Base-by-base conservation (phyloP, 2,329 filamentous ascomycete genomes). In the Colletotrichum tropicicola region DNA sequence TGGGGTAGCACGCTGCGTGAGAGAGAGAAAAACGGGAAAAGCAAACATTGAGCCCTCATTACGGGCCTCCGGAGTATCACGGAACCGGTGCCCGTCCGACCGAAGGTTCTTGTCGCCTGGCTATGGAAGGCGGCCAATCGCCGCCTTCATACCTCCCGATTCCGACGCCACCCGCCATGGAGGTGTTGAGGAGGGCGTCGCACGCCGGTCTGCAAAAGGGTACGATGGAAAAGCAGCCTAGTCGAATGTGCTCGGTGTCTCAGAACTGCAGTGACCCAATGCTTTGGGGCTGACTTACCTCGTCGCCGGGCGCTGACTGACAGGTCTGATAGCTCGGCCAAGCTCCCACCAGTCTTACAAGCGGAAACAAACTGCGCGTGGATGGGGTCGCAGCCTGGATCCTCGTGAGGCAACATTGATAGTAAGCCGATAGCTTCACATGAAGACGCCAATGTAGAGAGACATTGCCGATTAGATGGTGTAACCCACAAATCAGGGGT, bases 401-500 rank as follows among this genome's bases (percentile, higher is more conserved):
- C n/a, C n/a, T n/a, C n/a, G n/a, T n/a, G 43, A 48, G 30, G 43
- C 28, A 37, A 28, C 30, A 19, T 9, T 55, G 19, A 19, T 28
- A 39, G 17, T n/a, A 27, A 47, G 17, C 23, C 12, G 21, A 25
- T 48, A 57, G 43, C 43, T 57, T 57, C 54, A 57, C 54, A 57
- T 48, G 54, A 48, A 27, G 30, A 28, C n/a, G 23, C 44, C 44
- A 57, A 37, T 48, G 27, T 43, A 37, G 30, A 48, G 43, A 57
- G 15, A 57, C 43, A 37, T 39, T 37, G 30, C 30, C 54, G 30
- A 48, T 39, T 27, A 57, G 54, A 39, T 57, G 43, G 43, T 48
- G 54, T 48, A 48, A 39, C 43, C 54, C 30, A 57, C 43, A 44
- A 37, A 52, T 30, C 41, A 60, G 41, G 49, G 51, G 21, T 6